phyloP scores from a whole-genome alignment of 2,329 filamentous ascomycete genomes.

The Trichophyton simii region DNA sequence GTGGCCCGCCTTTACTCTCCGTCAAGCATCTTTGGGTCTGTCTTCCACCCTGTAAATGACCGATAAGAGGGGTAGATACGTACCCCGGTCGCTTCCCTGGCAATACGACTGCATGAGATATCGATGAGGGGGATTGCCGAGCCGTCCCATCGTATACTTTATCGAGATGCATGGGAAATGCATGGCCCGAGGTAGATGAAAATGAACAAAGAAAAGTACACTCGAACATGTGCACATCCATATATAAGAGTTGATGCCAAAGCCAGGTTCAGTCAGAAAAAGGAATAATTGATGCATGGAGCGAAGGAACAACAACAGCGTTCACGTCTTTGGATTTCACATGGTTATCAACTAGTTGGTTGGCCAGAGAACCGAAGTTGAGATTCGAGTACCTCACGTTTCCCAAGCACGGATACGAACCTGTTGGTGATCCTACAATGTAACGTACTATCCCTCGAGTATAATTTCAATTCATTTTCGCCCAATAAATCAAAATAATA shows the following conservation, averaged over 20 bases:
- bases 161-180: neutral
- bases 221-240: neutral
- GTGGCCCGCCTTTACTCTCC: neutral
- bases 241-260: no score
- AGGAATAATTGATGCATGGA: no score
- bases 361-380: no score
- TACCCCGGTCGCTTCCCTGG: neutral
- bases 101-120: neutral
- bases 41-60: neutral
- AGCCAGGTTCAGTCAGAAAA: no score
- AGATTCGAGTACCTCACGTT: no score
- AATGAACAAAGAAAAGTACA: neutral
- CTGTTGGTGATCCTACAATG: neutral
- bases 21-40: no score
- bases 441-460: neutral
- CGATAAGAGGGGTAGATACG: neutral
- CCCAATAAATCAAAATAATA: neutral
- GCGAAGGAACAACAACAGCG: no score
- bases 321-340: no score
- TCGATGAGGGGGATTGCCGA: neutral
- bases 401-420: no score
- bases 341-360: no score
- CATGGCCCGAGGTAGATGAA: neutral
- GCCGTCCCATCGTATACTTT: neutral
- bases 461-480: neutral